Base-by-base conservation (phyloP, 1,284 basidiomycete genomes). In the Mycena citricolor region DNA sequence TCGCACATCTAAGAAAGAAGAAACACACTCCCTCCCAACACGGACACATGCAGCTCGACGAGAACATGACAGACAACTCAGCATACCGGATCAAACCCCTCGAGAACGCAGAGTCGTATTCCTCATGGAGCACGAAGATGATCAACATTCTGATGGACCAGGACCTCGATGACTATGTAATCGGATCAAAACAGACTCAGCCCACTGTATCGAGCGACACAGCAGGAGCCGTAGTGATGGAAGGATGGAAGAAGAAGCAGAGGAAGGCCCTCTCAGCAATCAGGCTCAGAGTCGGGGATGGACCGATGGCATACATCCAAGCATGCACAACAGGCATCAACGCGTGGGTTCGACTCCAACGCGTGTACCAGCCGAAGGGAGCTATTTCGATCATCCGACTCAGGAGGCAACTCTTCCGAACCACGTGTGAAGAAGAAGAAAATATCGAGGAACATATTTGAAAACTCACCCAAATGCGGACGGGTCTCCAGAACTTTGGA, bases 41-140 rank as follows among this genome's bases (percentile, higher is more conserved):
- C n/a, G n/a, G n/a, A n/a, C n/a, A n/a, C n/a, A n/a, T n/a, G n/a
- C n/a, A n/a, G n/a, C n/a, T n/a, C n/a, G n/a, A n/a, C n/a, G n/a
- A n/a, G n/a, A n/a, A 23, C 33, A 38, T 38, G 36, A 26, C 25
- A n/a, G 40, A 32, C 19, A 34, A 42, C 26, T 34, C 32, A 2
- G 40, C 40, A 33, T 42, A 42, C 24, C 32, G 40, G 17, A 42
- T 42, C 32, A 42, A 42, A 34, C 32, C 26, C 24, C 40, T 42
- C 32, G 40, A 42, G 31, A 22, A 26, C 12, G 40, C 40, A 11
- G 17, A 11, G 8, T 31, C 32, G 17, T 42, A 42, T 21, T 32
- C 40, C 4, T 17, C 22, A 17, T 42, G 40, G 40, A 12, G 32
- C 2, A 42, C 40, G 4, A 42, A 42, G 40, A 28, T 41, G 20